These are phyloP conservation scores for Mycena vulgaris DNA, from an alignment of 768 basidiomycete species.

Conservation along the genomic window DNA sequence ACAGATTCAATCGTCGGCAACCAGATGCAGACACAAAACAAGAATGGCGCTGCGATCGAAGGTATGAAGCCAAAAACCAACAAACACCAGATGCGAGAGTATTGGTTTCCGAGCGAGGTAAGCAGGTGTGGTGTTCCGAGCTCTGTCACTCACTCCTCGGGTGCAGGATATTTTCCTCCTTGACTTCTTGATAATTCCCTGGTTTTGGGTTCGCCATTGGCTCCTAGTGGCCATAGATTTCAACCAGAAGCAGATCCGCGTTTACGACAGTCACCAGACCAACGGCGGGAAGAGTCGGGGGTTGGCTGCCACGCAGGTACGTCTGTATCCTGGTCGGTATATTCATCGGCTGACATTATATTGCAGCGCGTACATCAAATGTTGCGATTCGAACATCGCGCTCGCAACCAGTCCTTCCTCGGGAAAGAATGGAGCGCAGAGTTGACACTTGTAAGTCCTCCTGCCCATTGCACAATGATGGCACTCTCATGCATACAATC, in stretches of 20 bases:
- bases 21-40: background rate
- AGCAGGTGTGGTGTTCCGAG: background rate
- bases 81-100: background rate
- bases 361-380: background rate
- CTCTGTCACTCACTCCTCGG: background rate
- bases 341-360: too few species aligned
- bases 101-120: slow-evolving; percentile 8
- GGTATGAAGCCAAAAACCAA: background rate
- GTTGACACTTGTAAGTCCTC: background rate
- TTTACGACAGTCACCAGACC: background rate
- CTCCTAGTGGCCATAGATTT: background rate
- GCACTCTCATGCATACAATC: background rate
- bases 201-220: slow-evolving; percentile 1
- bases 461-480: background rate
- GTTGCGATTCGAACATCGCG: background rate
- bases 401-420: background rate
- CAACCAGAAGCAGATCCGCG: background rate
- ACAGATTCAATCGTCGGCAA: background rate
- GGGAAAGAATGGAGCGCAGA: background rate
- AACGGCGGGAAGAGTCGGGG: background rate
- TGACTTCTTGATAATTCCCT: background rate
- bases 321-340: background rate
- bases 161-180: slow-evolving; percentile 2
- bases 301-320: background rate
- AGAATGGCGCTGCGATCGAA: background rate